Evolutionary conservation across 164 flowering plant genomes (phyloP), one percentile per base, ranked within the genome.

Genomic region (Aristolochia californica): DNA sequence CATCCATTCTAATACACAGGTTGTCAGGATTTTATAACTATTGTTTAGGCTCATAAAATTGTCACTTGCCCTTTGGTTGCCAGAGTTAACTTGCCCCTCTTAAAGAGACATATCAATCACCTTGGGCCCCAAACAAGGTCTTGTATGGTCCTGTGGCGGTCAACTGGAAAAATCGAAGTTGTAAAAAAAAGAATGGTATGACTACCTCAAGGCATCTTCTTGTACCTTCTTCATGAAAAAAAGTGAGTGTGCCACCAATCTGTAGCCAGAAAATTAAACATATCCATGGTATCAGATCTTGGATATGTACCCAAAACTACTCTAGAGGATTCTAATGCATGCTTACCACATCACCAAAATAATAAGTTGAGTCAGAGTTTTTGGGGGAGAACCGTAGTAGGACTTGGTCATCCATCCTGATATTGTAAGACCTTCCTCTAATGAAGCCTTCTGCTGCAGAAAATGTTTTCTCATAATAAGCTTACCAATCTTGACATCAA

Each of bases 191-290:
- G 48, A 28, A 53, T 28, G 7, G 34, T 5, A 34, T 34, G 7
- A 34, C 40, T 34, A 93, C 99, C 97, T 93, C 99, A 66, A 93
- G 90, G 82, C 97, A 89, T 73, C 90, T 82, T 77, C 89, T 80
- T 52, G 84, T 62, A 63, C 90, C 90, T 68, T 80, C 90, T 75
- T 83, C 95, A 63, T 87, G 97, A 63, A 87, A 83, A 75, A 93
- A 89, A 44, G 91, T 87, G 62, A 93, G 90, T 66, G 99, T 87
- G 45, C 99, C 99, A 76, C 99, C 99, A 49, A 93, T 89, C 99
- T 88, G 82, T 65, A 18, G 51, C 21, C 58, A 61, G 57, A 55
- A 58, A 55, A 61, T 57, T 17, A 66, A 65, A 66, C 20, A 48
- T 8, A 53, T 20, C 23, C 38, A 64, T 9, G 13, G 52, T 21